Base-by-base conservation (phyloP, 768 basidiomycete genomes). In the Tylopilus rubrobrunneus region DNA sequence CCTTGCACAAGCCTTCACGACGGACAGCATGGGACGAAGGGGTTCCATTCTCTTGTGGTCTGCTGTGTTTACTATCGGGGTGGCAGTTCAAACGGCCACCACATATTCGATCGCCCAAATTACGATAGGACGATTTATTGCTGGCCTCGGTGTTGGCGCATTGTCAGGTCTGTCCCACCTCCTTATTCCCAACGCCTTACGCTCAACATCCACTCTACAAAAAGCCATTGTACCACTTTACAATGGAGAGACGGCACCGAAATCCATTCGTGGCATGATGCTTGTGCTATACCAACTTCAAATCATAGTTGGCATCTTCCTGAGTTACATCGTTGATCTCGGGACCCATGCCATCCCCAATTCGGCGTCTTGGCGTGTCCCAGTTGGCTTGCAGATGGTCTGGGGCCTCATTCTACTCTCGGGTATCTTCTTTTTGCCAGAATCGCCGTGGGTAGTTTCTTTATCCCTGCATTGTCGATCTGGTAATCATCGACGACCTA, bases 231-330 rank as follows among this genome's bases (percentile, higher is more conserved):
- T 83, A 6, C 80, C 80, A 63, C 76, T 89, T 8, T 91, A 89
- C 67, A 88, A 86, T 58, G 86, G 87, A 29, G 87, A 90, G 70
- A 86, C 86, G 0, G 80, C 87, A 0, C 89, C 89, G 0, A 87
- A 87, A 62, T 77, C 80, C 2, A 76, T 89, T 51, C 80, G 89
- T 62, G 88, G 87, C 4, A 80, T 84, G 41, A 67, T 81, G 78
- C 71, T 92, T 34, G 86, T 87, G 10, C 69, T 89, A 15, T 90
- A 89, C 65, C 88, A 89, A 62, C 73, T 89, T 14, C 86, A 87
- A 62, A 87, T 89, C 57, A 85, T 87, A 60, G 68, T 79, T 27
- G 85, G 85, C 8, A 73, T 89, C 49, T 86, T 89, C 72, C 51
- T 88, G 64, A 84, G 83, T 55, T 89, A 87, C 59, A 72, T 87